phyloP scores from a whole-genome alignment of 225 moss, liverwort and hornwort genomes.

The Pseudisothecium myosuroides region DNA sequence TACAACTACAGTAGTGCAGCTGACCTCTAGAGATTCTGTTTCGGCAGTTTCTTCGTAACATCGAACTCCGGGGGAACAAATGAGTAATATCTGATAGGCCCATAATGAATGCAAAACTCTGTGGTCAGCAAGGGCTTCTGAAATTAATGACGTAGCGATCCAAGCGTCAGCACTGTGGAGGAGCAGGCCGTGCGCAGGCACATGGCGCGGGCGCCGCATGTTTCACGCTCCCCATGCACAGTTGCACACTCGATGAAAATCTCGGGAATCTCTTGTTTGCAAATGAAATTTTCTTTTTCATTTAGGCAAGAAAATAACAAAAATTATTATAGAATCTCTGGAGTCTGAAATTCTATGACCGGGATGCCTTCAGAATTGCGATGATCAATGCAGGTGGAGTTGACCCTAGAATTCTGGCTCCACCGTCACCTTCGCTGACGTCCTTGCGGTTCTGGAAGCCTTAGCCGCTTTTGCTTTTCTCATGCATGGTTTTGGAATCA shows the following conservation, averaged over 20 bases:
- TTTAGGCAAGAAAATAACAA: too few species aligned
- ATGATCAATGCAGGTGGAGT: background rate
- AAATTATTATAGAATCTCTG: background rate
- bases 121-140: background rate
- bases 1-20: background rate
- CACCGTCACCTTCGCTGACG: background rate
- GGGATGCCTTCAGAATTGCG: background rate
- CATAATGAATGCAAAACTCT: background rate
- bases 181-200: background rate
- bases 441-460: background rate
- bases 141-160: background rate
- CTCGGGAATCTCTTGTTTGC: background rate
- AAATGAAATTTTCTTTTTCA: background rate
- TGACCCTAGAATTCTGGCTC: background rate
- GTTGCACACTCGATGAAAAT: background rate
- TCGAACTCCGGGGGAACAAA: too few species aligned
- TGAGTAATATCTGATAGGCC: background rate
- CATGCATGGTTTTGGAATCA: background rate
- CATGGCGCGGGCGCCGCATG: background rate
- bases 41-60: background rate
- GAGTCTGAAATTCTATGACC: background rate
- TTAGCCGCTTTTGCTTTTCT: background rate
- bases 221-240: background rate
- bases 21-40: background rate
- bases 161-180: background rate